Evolutionary conservation across 2,329 filamentous ascomycete species (phyloP).

Genomic region (Teratosphaeria epicoccoides): DNA sequence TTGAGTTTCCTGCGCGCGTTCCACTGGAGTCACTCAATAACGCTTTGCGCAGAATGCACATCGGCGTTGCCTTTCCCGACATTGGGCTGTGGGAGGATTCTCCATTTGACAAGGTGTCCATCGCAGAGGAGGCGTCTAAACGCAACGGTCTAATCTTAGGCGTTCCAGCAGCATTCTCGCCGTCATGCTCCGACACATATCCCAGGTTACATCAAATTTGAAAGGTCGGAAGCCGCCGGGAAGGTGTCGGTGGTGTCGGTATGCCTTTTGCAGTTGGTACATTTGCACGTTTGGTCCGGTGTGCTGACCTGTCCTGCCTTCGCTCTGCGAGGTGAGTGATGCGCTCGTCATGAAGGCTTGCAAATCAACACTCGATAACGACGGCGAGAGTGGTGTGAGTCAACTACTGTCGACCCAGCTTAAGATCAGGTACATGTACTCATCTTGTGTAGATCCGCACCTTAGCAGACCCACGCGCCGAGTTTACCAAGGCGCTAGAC

Average conservation of each 20-base stretch:
- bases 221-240: slow-evolving; percentile 67
- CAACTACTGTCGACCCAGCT: neutral
- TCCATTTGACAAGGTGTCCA: slow-evolving; percentile 85
- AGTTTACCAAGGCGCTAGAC: slow-evolving; percentile 75
- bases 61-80: slow-evolving; percentile 69
- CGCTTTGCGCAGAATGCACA: slow-evolving; percentile 59
- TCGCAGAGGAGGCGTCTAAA: slow-evolving; percentile 62
- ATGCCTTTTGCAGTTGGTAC: slow-evolving; percentile 17
- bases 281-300: too few species aligned
- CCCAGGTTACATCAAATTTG: slow-evolving; percentile 74
- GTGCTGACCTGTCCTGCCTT: too few species aligned
- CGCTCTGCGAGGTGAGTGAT: slow-evolving; percentile 93
- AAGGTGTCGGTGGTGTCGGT: slow-evolving; percentile 70
- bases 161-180: slow-evolving; percentile 49
- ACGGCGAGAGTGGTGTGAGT: slow-evolving; percentile 62
- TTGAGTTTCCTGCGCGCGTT: slow-evolving; percentile 35
- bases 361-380: slow-evolving; percentile 66
- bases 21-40: slow-evolving; percentile 51
- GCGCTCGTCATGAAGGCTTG: slow-evolving; percentile 96
- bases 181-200: slow-evolving; percentile 50
- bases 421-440: too few species aligned
- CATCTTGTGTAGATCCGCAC: slow-evolving; percentile 61
- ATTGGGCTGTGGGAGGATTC: slow-evolving; percentile 70
- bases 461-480: slow-evolving; percentile 67
- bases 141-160: slow-evolving; percentile 75